A percentile compares a stretch with the other conserved stretches of the same genome.
phyloP scores from a whole-genome alignment of 2,329 filamentous ascomycete species.

The Chaetothyriales sp. region DNA sequence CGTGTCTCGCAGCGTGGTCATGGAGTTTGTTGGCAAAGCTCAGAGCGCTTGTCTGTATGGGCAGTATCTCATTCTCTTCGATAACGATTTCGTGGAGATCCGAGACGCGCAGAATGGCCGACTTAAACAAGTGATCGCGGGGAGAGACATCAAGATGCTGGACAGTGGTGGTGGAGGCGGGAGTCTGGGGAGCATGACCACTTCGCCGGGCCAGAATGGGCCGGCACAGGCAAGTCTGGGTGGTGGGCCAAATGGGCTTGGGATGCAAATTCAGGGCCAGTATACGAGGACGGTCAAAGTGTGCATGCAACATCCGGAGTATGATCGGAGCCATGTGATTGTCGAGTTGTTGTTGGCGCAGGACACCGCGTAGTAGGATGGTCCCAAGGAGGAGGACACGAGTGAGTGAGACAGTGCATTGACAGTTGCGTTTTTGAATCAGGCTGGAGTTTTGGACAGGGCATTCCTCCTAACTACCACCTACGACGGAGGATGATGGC shows the following conservation, averaged over 20 bases:
- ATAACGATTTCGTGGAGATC: slow-evolving; percentile 92
- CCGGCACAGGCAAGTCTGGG: slow-evolving; percentile 16
- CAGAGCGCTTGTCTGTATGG: slow-evolving; percentile 76
- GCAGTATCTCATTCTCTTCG: slow-evolving; percentile 83
- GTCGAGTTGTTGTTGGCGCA: slow-evolving; percentile 63
- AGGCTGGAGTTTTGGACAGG: not conserved
- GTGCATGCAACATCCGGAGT: slow-evolving; percentile 84
- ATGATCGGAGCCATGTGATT: slow-evolving; percentile 71
- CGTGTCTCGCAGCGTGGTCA: slow-evolving; percentile 81
- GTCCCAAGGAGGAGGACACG: not conserved
- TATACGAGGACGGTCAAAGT: slow-evolving; percentile 71
- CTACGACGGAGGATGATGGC: not conserved
- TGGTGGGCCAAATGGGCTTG: slow-evolving; percentile 23
- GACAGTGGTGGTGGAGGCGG: slow-evolving; percentile 70
- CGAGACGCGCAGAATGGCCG: slow-evolving; percentile 92
- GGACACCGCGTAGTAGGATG: not conserved
- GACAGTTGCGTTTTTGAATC: not conserved
- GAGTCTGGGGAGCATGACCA: slow-evolving; percentile 38
- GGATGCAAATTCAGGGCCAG: slow-evolving; percentile 22
- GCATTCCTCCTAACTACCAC: not conserved
- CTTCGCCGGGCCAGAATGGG: not conserved
- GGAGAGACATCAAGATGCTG: slow-evolving; percentile 74
- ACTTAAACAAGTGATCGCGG: slow-evolving; percentile 83
- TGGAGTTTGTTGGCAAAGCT: slow-evolving; percentile 97
- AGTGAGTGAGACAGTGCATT: too few relatives aligned